Evolutionary conservation across 768 basidiomycete genomes (phyloP), one percentile per base, ranked within the genome.

Genomic region (Pholiota conissans): DNA sequence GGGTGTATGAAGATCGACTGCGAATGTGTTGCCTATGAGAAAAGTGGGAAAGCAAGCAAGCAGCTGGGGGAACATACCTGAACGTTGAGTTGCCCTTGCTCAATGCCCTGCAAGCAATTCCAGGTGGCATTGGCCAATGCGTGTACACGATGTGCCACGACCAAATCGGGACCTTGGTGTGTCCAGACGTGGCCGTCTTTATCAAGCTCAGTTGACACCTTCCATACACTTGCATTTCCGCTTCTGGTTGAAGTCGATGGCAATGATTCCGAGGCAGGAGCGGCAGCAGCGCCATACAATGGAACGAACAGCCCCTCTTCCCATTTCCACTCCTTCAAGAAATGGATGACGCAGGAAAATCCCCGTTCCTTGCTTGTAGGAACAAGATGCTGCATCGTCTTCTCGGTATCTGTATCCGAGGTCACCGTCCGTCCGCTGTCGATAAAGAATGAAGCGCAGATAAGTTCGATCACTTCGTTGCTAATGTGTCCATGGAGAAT

Each of bases 1-100:
- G 95, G 91, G 63, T 96, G 93, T 9, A 83, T 74, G 74, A 98
- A 97, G 52, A 98, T 78, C n/a, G 82, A 75, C 95, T 96, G 62
- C 5, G 47, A 49, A 48, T 42, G 29, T 11, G n/a, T 24, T 30
- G 14, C 14, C 14, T 2, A 18, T n/a, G 18, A 48, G 20, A 18
- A 13, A 27, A 9, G 27, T 13, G 9, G n/a, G 3, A 7, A 47
- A 22, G 59, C 4, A 8, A 40, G 1, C n/a, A n/a, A n/a, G n/a
- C n/a, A n/a, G n/a, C n/a, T n/a, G n/a, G n/a, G n/a, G 13, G 56
- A 45, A 47, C 65, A 49, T 76, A 93, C 91, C 79, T 83, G 78
- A 32, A 91, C 82, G 53, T 84, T 79, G 10, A 85, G 67, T 2
- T 67, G 55, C 2, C 83, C 85, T 0, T 67, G 61, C 58, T 86